These are phyloP conservation scores for Chionographis japonica DNA, from an alignment of 106 monocot genomes.

Conservation along the genomic window DNA sequence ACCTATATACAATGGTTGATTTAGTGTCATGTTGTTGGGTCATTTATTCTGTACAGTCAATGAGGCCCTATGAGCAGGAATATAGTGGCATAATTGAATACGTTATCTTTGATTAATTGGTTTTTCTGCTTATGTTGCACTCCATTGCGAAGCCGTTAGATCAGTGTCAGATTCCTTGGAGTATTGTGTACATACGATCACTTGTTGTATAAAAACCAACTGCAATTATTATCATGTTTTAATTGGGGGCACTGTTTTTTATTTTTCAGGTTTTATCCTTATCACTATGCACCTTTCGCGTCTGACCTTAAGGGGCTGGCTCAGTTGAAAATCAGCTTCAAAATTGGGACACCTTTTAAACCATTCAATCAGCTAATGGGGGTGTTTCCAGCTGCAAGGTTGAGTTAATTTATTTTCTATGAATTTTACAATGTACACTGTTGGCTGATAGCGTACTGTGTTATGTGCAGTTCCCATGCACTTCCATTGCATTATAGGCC, in stretches of 20 bases:
- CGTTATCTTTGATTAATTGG: too few relatives aligned
- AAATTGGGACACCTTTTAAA: slow-evolving; percentile 82
- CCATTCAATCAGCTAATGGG: slow-evolving; percentile 96
- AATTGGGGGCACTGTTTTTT: neutral
- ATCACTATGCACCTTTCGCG: slow-evolving; percentile 99
- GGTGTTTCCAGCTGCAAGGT: slow-evolving; percentile 99
- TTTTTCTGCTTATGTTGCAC: too few relatives aligned
- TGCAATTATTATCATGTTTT: too few relatives aligned
- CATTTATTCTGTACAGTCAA: too few relatives aligned
- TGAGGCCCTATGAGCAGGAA: too few relatives aligned
- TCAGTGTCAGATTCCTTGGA: too few relatives aligned
- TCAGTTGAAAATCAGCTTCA: slow-evolving; percentile 57
- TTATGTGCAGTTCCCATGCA: slow-evolving; percentile 85
- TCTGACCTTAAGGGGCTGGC: slow-evolving; percentile 75
- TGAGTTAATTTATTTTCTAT: neutral
- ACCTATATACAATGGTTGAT: too few relatives aligned
- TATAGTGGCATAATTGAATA: too few relatives aligned
- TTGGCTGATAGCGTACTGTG: neutral
- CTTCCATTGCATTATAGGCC: slow-evolving; percentile 72
- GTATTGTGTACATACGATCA: too few relatives aligned
- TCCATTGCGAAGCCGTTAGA: too few relatives aligned
- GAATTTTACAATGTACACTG: neutral
- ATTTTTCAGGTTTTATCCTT: slow-evolving; percentile 85
- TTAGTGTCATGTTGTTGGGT: too few relatives aligned
- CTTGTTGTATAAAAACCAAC: too few relatives aligned